Base-by-base conservation (phyloP, 768 basidiomycete genomes). In the Leucosporidium yakuticum region DNA sequence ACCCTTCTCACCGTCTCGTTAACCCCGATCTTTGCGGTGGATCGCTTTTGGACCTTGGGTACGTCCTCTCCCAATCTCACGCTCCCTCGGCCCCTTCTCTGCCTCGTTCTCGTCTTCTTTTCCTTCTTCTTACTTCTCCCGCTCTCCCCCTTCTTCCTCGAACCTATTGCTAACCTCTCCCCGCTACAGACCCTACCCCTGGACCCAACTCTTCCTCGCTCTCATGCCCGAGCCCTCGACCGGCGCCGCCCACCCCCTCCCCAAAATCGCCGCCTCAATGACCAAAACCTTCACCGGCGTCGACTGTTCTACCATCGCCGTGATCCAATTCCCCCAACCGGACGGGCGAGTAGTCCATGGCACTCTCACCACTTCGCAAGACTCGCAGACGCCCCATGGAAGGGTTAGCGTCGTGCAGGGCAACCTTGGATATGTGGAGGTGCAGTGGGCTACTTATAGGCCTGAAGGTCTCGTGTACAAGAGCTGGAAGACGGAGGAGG, bases 21-120 rank as follows among this genome's bases (percentile, higher is more conserved):
- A 74, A 76, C 63, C 76, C 78, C 0, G 67, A 75, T 25, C 67
- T 78, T 4, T 79, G 77, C 2, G 79, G 79, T 6, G 78, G 78
- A 23, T 73, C 76, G 0, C 69, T 79, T 11, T 70, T 79, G 25
- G 79, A 80, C 67, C 67, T 80, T 15, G 79, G 79, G 47, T 48
- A 74, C 75, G 25, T 76, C 73, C 62, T 66, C 71, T 8, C n/a
- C n/a, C 7, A 7, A 75, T 70, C 71, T 66, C 20, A 32, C 20
- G 49, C 47, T 57, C 47, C 25, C 55, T 39, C 54, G 63, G n/a
- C n/a, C n/a, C n/a, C n/a, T n/a, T n/a, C n/a, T n/a, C n/a, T n/a
- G n/a, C n/a, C n/a, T n/a, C n/a, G n/a, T n/a, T n/a, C n/a, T n/a
- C n/a, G n/a, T n/a, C n/a, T n/a, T n/a, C n/a, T n/a, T n/a, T n/a